Evolutionary conservation across 768 basidiomycete species (phyloP), one percentile per base, ranked within the genome.

Genomic region (Lentinula sp.): DNA sequence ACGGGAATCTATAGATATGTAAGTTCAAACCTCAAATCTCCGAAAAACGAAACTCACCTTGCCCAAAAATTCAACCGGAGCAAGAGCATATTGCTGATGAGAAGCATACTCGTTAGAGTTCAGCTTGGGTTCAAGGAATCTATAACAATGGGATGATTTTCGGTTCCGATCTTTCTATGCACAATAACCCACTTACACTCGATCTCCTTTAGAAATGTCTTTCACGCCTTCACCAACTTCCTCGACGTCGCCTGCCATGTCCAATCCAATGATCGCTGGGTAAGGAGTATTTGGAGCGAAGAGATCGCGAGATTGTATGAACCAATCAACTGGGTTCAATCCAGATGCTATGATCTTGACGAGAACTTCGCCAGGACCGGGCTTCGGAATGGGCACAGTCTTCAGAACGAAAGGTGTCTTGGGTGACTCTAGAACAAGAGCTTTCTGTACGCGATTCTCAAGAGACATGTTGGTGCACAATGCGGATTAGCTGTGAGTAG

Each of bases 171-270:
- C 18, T 28, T 28, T 28, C 8, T 46, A 7, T n/a, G 7, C n/a
- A 20, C 5, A 32, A 4, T 4, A 37, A n/a, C 53, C 18, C 18
- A 16, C 79, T 66, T 70, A 82, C 81, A 86, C 81, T 67, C 76
- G 72, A 67, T 85, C 83, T 2, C 83, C 84, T 32, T 74, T 73
- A 62, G 78, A 72, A 66, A 83, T 79, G 37, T 71, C 70, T 13
- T 71, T 74, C 6, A 86, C 84, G 1, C 77, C 79, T 59, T 79
- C 78, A 2, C 84, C 85, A 50, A 85, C 73, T 36, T 71, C 76
- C 23, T 76, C 78, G 6, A 86, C 78, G 1, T 77, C 75, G 4
- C 85, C 85, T 43, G 84, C 79, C 35, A 75, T 72, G 56, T 86
- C 84, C 8, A 67, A 71, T 1, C 85, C 85, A 0, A 80, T 61